These are phyloP conservation scores for Geotrichum bryndzae DNA, from an alignment of 1,139 yeast species.

Conservation along the genomic window DNA sequence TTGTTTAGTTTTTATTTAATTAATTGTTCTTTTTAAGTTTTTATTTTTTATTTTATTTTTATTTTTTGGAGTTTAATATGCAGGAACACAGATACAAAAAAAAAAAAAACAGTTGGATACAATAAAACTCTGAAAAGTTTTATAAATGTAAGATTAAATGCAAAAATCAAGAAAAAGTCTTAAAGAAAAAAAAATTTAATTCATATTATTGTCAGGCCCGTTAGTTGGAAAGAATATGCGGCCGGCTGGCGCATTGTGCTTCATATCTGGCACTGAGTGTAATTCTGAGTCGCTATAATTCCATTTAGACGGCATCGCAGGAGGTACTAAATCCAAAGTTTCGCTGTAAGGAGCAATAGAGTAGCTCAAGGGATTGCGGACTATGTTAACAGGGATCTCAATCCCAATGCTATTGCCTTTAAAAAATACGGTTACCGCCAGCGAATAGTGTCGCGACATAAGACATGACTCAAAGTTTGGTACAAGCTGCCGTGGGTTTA, in stretches of 20 bases:
- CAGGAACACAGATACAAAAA: not conserved
- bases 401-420: not conserved
- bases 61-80: no score
- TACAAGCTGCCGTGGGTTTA: not conserved
- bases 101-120: not conserved
- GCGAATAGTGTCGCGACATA: conserved; percentile 1
- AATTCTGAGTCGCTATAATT: not conserved
- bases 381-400: not conserved
- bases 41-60: not conserved
- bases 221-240: not conserved
- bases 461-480: conserved; percentile 8
- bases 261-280: not conserved
- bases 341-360: not conserved
- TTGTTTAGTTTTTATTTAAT: not conserved
- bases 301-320: not conserved
- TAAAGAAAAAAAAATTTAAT: no score
- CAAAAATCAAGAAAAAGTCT: not conserved
- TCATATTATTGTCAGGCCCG: not conserved
- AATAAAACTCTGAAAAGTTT: not conserved
- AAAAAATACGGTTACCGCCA: not conserved
- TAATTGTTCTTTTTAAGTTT: not conserved
- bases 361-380: not conserved
- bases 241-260: not conserved
- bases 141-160: not conserved
- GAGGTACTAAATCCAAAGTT: not conserved